Evolutionary conservation across 768 basidiomycete genomes (phyloP), one percentile per base, ranked within the genome.

Genomic region (Roridomyces roridus): DNA sequence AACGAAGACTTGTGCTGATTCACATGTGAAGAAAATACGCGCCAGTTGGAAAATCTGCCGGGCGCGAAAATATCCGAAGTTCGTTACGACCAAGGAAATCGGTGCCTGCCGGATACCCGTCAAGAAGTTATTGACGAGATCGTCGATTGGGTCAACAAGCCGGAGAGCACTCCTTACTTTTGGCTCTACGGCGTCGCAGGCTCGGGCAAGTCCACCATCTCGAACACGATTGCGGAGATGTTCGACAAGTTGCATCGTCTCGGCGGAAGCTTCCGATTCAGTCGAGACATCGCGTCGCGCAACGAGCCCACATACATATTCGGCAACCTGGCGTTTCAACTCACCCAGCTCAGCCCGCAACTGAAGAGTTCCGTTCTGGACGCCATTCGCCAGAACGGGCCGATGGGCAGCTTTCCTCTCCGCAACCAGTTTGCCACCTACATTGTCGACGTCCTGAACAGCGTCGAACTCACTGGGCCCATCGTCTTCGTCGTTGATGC

Each of bases 131-230:
- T n/a, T n/a, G n/a, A n/a, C n/a, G n/a, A n/a, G n/a, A n/a, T n/a
- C n/a, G n/a, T n/a, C n/a, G n/a, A n/a, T n/a, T n/a, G n/a, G n/a
- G n/a, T n/a, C n/a, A n/a, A n/a, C n/a, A n/a, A n/a, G n/a, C n/a
- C n/a, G n/a, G n/a, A n/a, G n/a, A n/a, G n/a, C n/a, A n/a, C n/a
- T n/a, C n/a, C n/a, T n/a, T n/a, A n/a, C n/a, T n/a, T n/a, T n/a
- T n/a, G n/a, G n/a, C n/a, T n/a, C n/a, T n/a, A n/a, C n/a, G n/a
- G n/a, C n/a, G n/a, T n/a, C n/a, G n/a, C n/a, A n/a, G n/a, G n/a
- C n/a, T n/a, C n/a, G n/a, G n/a, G n/a, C n/a, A n/a, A n/a, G 35
- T 57, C 47, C 21, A 57, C 46, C 18, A 47, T 56, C 18, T 46
- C 55, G 35, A 36, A 56, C 26, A 50, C 46, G 21, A 29, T 48